Conservation (phyloP, 345 rosid genomes). For the Acer saccharum region DNA sequence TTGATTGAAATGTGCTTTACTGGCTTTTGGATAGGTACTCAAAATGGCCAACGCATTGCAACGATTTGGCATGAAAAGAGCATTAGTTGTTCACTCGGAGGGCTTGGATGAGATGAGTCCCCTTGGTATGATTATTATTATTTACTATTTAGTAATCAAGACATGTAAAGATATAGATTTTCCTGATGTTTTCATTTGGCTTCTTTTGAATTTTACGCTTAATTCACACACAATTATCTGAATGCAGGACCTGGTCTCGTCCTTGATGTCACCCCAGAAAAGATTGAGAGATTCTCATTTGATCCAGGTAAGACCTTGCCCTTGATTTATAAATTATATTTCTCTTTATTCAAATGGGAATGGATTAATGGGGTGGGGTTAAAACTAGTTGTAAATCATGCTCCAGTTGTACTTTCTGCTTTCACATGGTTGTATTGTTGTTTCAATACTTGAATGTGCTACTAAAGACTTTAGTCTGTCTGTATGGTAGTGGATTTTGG, state of each 20-base stretch:
- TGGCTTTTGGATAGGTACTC: conserved; percentile 53
- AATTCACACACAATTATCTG: conserved; percentile 5
- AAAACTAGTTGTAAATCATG: background rate
- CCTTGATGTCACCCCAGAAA: conserved; percentile 68
- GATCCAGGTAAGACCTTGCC: conserved; percentile 71
- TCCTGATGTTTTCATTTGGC: background rate
- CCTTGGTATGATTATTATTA: conserved; percentile 52
- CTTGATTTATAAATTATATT: background rate
- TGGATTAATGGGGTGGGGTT: background rate
- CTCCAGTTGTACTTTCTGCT: background rate
- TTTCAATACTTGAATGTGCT: conserved; percentile 4
- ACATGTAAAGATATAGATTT: background rate
- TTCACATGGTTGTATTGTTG: background rate
- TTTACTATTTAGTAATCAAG: background rate
- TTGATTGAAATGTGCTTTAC: background rate
- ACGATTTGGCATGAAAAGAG: conserved; percentile 89
- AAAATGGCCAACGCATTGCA: conserved; percentile 95
- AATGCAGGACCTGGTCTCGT: conserved; percentile 71
- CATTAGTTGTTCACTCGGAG: conserved; percentile 90
- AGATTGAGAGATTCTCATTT: conserved; percentile 70
- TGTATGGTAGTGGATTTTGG: conserved; percentile 77
- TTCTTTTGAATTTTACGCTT: background rate
- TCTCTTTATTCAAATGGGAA: background rate
- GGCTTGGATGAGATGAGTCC: conserved; percentile 99
- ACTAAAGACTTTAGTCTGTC: conserved; percentile 1